Conservation (phyloP, 2,329 filamentous ascomycete species). For the Whalleya microplaca region DNA sequence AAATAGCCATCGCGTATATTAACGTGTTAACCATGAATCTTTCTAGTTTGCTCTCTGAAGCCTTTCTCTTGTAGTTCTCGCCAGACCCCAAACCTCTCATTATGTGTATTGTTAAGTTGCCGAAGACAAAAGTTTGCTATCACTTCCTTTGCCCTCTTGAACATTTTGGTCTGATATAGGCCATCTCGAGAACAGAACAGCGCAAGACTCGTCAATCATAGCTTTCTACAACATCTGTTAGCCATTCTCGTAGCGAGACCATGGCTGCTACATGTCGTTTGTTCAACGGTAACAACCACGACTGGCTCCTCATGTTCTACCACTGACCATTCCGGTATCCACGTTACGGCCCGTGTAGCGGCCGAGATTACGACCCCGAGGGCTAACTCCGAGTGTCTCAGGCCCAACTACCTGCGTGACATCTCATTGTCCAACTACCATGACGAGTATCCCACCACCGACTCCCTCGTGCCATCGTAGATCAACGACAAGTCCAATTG, state of each 20-base stretch:
- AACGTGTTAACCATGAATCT: too few relatives aligned
- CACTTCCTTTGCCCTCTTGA: background rate
- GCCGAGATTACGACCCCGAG: background rate
- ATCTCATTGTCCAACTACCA: background rate
- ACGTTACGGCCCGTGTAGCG: background rate
- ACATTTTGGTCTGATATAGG: background rate
- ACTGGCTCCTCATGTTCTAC: background rate
- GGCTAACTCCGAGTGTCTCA: background rate
- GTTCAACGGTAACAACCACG: background rate
- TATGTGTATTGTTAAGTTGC: too few relatives aligned
- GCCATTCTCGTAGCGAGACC: too few relatives aligned
- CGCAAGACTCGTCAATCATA: background rate
- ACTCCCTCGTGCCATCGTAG: background rate
- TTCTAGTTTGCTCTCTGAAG: too few relatives aligned
- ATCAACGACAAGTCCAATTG: too few relatives aligned
- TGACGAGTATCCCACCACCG: background rate
- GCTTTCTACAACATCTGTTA: background rate
- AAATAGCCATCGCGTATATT: too few relatives aligned
- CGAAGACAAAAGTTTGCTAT: background rate
- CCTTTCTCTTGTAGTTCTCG: too few relatives aligned
- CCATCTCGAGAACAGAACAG: background rate
- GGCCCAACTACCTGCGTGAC: background rate
- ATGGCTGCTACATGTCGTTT: background rate
- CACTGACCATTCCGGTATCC: background rate
- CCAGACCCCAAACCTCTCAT: too few relatives aligned